Base-by-base conservation (phyloP, 495 filamentous ascomycete genomes). In the Copromyces sp. region DNA sequence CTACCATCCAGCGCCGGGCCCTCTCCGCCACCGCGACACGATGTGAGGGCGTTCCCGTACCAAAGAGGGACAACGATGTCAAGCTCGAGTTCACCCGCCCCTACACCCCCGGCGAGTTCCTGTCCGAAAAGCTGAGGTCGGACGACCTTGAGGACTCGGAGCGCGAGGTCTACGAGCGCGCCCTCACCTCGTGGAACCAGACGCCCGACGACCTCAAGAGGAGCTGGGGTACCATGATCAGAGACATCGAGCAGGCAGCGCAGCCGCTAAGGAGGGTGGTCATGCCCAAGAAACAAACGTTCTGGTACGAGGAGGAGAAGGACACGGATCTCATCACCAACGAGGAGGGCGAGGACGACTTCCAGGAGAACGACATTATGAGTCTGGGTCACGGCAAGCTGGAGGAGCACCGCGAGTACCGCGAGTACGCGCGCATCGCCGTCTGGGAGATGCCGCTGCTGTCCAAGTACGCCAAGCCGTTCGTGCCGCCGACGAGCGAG, bases 371-470 rank as follows among this genome's bases (percentile, higher is more conserved):
- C 75, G 94, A 97, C 80, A 92, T 99, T 45, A 90, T 91, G 69
- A 85, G 87, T 39, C 84, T 91, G 75, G 95, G 87, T 0, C 94
- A 98, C 80, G 90, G 87, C 70, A 92, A 98, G 82, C 82, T 99
- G 72, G 94, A 98, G 78, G 87, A 94, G 78, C 93, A 95, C 77
- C 87, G 95, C 41, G 95, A 99, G 80, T 86, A 93, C 75, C 86
- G 95, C 85, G 90, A 97, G 74, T 97, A 97, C 78, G 90, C 92
- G 35, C 87, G 95, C 69, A 86, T 97, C 75, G 87, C 90, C 53
- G 94, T 94, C 41, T 99, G 97, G 94, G 95, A 98, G 82, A 93
- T 98, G 94, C 95, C 95, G 24, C 82, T 95, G 74, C 85, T 99
- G 70, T 89, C 90, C 77, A 90, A 94, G 74, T 86, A 97, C 47